A percentile compares a stretch with the other conserved stretches of the same genome.
phyloP scores from a whole-genome alignment of 257 asterid species.

The Ilex aquifolium region DNA sequence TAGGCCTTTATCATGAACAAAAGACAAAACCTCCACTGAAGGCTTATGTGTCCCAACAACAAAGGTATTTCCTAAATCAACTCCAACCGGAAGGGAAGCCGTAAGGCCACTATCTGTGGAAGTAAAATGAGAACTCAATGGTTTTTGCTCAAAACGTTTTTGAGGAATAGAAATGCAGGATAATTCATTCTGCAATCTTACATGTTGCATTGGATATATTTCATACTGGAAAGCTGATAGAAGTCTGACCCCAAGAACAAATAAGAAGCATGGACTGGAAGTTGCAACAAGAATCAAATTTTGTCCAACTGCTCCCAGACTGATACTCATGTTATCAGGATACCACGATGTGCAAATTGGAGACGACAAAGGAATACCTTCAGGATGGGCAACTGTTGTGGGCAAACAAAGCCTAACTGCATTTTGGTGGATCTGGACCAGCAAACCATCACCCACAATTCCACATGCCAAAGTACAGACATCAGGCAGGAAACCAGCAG shows the following conservation, averaged over 20 bases:
- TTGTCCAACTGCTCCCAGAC: slow-evolving; percentile 91
- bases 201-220: slow-evolving; percentile 62
- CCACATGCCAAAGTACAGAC: slow-evolving; percentile 98
- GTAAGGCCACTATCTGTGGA: slow-evolving; percentile 22
- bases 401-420: slow-evolving; percentile 88
- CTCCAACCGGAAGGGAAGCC: slow-evolving; percentile 28
- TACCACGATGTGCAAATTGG: slow-evolving; percentile 68
- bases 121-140: slow-evolving; percentile 25
- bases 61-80: slow-evolving; percentile 38
- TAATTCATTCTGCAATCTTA: slow-evolving; percentile 76
- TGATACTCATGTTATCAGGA: slow-evolving; percentile 64
- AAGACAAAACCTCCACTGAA: slow-evolving; percentile 84
- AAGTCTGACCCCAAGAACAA: slow-evolving; percentile 68
- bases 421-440: slow-evolving; percentile 73
- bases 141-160: slow-evolving; percentile 34
- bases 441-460: slow-evolving; percentile 64
- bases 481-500: slow-evolving; percentile 75
- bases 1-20: slow-evolving; percentile 55
- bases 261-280: slow-evolving; percentile 71
- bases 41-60: slow-evolving; percentile 94
- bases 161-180: slow-evolving; percentile 84
- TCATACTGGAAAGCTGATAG: slow-evolving; percentile 39
- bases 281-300: slow-evolving; percentile 77
- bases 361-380: slow-evolving; percentile 46
- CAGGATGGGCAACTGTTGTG: slow-evolving; percentile 38